phyloP scores from a whole-genome alignment of 2,329 filamentous ascomycete genomes.

The Talaromyces sp. region DNA sequence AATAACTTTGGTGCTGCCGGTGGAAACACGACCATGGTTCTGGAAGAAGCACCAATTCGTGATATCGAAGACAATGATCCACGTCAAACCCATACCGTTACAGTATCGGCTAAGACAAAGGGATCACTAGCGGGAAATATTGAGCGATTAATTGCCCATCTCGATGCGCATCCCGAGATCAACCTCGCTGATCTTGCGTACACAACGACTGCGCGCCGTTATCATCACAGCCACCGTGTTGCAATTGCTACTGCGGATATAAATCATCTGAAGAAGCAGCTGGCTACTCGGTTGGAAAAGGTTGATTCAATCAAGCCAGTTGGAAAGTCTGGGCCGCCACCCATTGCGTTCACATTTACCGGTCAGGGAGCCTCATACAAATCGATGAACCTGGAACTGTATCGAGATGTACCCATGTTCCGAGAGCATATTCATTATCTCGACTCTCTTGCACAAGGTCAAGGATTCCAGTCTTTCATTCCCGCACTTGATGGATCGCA shows the following conservation, averaged over 20 bases:
- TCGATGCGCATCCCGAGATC: slow-evolving; percentile 19
- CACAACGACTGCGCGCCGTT: slow-evolving; percentile 57
- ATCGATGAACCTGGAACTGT: slow-evolving; percentile 23
- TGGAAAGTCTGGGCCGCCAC: slow-evolving; percentile 1
- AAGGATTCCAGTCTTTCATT: slow-evolving; percentile 28
- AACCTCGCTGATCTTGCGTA: slow-evolving; percentile 57
- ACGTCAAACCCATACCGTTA: slow-evolving; percentile 50
- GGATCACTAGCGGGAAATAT: slow-evolving; percentile 46
- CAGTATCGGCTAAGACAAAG: slow-evolving; percentile 50
- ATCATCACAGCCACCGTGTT: slow-evolving; percentile 35
- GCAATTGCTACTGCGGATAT: slow-evolving; percentile 2
- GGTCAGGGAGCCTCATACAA: slow-evolving; percentile 25
- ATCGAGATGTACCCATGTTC: slow-evolving; percentile 18
- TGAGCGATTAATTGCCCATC: not conserved
- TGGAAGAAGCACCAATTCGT: slow-evolving; percentile 33
- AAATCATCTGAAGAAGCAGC: slow-evolving; percentile 16
- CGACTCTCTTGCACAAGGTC: slow-evolving; percentile 20
- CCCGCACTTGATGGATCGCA: slow-evolving; percentile 16
- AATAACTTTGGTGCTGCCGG: slow-evolving; percentile 70
- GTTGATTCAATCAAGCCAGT: not conserved
- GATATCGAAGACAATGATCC: slow-evolving; percentile 39
- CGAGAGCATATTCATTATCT: slow-evolving; percentile 23
- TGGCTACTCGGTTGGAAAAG: not conserved
- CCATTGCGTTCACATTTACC: slow-evolving; percentile 30
- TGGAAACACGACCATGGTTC: slow-evolving; percentile 54